Evolutionary conservation across 495 filamentous ascomycete genomes (phyloP).

Genomic region (Letharia lupina): DNA sequence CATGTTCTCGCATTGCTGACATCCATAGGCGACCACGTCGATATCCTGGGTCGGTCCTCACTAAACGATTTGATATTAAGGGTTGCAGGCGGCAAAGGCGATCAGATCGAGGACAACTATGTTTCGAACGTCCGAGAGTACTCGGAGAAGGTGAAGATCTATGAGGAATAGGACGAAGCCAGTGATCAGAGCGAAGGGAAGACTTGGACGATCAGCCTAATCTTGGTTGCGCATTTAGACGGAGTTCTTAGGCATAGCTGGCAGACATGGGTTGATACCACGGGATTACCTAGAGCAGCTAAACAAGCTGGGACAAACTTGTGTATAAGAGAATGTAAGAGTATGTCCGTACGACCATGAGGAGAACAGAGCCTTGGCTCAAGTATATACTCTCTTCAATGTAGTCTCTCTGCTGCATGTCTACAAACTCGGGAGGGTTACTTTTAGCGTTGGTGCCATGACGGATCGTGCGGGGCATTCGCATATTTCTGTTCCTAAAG

Average conservation of each 20-base stretch:
- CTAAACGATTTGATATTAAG: slow-evolving; percentile 86
- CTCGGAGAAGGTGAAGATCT: slow-evolving; percentile 69
- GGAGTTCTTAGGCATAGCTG: neutral
- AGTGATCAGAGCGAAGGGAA: neutral
- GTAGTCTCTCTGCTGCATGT: neutral
- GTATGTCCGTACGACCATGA: neutral
- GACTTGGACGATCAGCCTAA: neutral
- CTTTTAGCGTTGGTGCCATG: no score
- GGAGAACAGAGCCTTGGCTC: neutral
- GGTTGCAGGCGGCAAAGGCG: slow-evolving; percentile 81
- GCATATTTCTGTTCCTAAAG: neutral
- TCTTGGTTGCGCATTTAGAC: neutral
- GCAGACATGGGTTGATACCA: slow-evolving; percentile 14
- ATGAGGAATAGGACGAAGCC: slow-evolving; percentile 43
- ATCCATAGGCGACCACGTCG: slow-evolving; percentile 73
- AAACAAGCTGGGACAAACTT: neutral
- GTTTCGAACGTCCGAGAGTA: slow-evolving; percentile 74
- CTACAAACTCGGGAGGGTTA: neutral
- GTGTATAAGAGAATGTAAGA: neutral
- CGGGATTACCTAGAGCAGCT: neutral
- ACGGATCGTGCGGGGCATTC: neutral
- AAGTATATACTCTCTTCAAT: neutral
- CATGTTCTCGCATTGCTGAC: neutral
- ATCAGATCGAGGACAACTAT: slow-evolving; percentile 67
- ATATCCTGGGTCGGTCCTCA: slow-evolving; percentile 80